Evolutionary conservation across 306 rosid species (phyloP), one percentile per base, ranked within the genome.

Genomic region (Vigna angularis): DNA sequence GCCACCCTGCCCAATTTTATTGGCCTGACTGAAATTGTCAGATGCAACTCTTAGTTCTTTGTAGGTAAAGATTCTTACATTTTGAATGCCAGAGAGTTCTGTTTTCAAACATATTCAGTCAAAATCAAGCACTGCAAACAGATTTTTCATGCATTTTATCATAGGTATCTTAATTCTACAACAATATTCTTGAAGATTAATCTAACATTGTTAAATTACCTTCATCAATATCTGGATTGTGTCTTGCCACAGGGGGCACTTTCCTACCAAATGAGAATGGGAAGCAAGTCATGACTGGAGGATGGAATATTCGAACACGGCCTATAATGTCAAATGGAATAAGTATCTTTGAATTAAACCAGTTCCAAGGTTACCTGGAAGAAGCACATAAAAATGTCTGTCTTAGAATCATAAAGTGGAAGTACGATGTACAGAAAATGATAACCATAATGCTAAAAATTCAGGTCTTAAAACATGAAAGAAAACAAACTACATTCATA

Each of bases 1-100:
- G 88, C 98, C 98, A 14, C 98, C 98, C 83, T 95, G 98, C 44
- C 98, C 98, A 2, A 95, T 91, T 85, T 95, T 95, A 78, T 92
- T 89, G 36, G 71, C 77, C 18, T 66, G 83, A 79, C 87, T 87
- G 76, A 95, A 95, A 78, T 92, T 86, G 58, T 89, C 92, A 1
- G 97, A 80, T 18, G 96, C 97, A 16, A 20, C 36, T 76, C 64
- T 86, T n/a, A 95, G 81, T 82, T 89, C 97, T 84, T 88, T 95
- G 87, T 88, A 81, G 16, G 89, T 74, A 83, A 74, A 95, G 42
- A 88, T 73, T 73, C 56, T 92, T 34, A 89, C 90, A 83, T 87
- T 87, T 72, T 80, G 90, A 72, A 95, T 78, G 67, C 90, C 90
- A 14, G 88, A 85, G 49, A 92, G 52, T 76, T 89, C 93, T 88